phyloP scores from a whole-genome alignment of 2,329 filamentous ascomycete genomes.

The Fusarium acutatum region DNA sequence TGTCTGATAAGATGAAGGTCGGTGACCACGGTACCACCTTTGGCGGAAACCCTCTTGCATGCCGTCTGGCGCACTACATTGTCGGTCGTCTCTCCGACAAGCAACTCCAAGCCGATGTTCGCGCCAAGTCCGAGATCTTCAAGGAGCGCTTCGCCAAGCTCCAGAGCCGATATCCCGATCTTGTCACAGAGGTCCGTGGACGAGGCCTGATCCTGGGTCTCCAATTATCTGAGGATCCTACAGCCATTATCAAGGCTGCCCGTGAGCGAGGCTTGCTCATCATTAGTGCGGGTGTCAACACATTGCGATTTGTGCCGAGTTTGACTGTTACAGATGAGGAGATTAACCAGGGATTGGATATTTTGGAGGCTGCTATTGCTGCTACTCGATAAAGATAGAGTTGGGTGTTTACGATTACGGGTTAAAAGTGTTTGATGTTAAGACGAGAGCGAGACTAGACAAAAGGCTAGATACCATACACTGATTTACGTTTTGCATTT shows the following conservation, averaged over 20 bases:
- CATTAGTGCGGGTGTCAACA: constrained; percentile 94
- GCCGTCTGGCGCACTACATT: constrained; percentile 85
- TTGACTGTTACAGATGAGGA: constrained; percentile 82
- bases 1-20: constrained; percentile 53
- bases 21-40: constrained; percentile 96
- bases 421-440: constrained; percentile 7
- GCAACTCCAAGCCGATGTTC: constrained; percentile 74
- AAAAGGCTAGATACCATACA: constrained; percentile 28
- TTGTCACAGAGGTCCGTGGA: constrained; percentile 83
- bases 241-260: constrained; percentile 81
- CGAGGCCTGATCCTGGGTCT: constrained; percentile 86
- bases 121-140: constrained; percentile 68
- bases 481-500: constrained; percentile 11
- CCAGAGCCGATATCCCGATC: constrained; percentile 64
- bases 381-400: constrained; percentile 48
- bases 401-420: not conserved
- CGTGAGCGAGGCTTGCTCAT: constrained; percentile 87
- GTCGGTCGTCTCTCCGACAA: constrained; percentile 78
- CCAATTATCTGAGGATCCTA: constrained; percentile 79
- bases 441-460: constrained; percentile 25
- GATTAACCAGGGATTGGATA: constrained; percentile 79
- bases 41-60: constrained; percentile 89
- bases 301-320: constrained; percentile 89
- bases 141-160: constrained; percentile 57
- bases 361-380: constrained; percentile 74